Evolutionary conservation across 1,284 basidiomycete species (phyloP).

Genomic region (Neonothopanus nambi): DNA sequence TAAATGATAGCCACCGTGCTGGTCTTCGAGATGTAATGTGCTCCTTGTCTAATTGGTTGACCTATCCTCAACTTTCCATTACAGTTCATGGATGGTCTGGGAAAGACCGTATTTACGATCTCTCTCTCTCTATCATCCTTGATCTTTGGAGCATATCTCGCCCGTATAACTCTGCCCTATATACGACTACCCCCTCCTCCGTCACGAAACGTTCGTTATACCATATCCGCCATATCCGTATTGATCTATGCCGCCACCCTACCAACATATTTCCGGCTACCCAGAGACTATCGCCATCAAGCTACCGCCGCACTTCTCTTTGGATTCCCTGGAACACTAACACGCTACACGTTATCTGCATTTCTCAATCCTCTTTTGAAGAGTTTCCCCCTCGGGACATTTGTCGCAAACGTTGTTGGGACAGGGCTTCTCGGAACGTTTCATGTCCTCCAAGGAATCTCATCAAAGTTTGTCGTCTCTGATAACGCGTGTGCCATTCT

Average conservation of each 20-base stretch:
- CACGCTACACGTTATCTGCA: constrained; percentile 80
- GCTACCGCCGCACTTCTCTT: constrained; percentile 90
- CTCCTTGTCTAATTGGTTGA: constrained; percentile 10
- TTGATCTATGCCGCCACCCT: constrained; percentile 68
- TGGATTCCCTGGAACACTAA: constrained; percentile 85
- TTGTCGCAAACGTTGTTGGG: constrained; percentile 82
- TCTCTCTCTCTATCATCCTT: constrained; percentile 68
- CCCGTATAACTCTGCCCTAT: constrained; percentile 39
- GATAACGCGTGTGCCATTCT: constrained; percentile 67
- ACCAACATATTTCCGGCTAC: constrained; percentile 76
- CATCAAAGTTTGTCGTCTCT: constrained; percentile 38
- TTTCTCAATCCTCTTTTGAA: constrained; percentile 67
- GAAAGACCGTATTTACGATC: constrained; percentile 79
- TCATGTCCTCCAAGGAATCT: constrained; percentile 67
- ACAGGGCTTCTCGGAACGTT: constrained; percentile 75
- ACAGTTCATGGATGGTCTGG: constrained; percentile 86
- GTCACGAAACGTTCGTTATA: constrained; percentile 40
- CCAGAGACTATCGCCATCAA: constrained; percentile 71
- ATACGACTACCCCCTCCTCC: constrained; percentile 43
- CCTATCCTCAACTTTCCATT: constrained; percentile 13
- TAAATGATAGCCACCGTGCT: constrained; percentile 53
- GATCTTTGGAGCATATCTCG: constrained; percentile 60
- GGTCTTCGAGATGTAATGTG: constrained; percentile 78
- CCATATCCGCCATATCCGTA: constrained; percentile 48
- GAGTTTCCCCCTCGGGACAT: constrained; percentile 84